Percentiles rank a stretch among this genome's conserved stretches.
These are phyloP conservation scores for Kandelia obovata DNA, from an alignment of 345 rosid genomes.

Conservation along the genomic window DNA sequence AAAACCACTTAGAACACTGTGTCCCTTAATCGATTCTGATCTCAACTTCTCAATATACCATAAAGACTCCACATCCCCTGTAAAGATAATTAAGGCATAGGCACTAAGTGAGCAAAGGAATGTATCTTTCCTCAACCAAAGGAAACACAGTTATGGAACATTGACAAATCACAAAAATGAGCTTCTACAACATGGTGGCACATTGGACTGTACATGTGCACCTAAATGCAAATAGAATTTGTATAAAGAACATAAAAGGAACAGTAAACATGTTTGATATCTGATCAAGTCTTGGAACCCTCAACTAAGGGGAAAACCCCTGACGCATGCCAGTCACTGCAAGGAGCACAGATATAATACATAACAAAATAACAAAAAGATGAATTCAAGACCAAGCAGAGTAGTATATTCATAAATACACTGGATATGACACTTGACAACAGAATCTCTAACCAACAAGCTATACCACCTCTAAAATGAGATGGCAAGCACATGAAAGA, in stretches of 20 bases:
- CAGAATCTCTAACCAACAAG: neutral
- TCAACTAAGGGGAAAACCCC: no score
- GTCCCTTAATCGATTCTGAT: slow-evolving; percentile 59
- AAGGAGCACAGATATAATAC: no score
- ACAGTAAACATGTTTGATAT: no score
- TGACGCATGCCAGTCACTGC: no score
- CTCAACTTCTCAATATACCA: slow-evolving; percentile 78
- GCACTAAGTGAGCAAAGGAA: neutral
- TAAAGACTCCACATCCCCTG: slow-evolving; percentile 66
- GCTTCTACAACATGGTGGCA: neutral
- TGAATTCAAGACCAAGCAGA: no score
- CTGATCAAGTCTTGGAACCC: no score
- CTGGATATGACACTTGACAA: no score
- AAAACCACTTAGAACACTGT: slow-evolving; percentile 51
- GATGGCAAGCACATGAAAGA: slow-evolving; percentile 2
- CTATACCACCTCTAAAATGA: neutral
- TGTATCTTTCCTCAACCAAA: neutral
- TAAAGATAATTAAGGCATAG: neutral
- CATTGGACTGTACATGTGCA: neutral
- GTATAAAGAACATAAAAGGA: no score
- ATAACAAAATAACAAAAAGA: no score
- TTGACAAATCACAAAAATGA: neutral
- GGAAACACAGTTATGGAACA: neutral
- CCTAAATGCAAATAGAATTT: neutral
- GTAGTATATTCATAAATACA: no score